Percentiles rank a stretch among this genome's conserved stretches.
Conservation (phyloP, 306 rosid species). For the Rubus parviflorus region DNA sequence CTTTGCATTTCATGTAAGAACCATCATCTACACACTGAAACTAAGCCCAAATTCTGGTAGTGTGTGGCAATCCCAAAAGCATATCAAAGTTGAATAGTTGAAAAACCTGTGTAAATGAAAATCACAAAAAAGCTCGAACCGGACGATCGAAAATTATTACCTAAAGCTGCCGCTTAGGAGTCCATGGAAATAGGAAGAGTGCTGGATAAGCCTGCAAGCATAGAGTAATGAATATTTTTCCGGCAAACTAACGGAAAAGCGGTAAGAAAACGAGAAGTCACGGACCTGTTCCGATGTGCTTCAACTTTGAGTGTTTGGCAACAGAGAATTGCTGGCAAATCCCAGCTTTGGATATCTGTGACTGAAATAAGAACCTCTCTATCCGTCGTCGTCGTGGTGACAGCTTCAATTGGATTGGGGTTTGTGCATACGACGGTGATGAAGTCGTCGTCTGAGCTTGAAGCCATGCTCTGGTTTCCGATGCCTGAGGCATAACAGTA, state of each 20-base stretch:
- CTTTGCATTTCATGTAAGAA: neutral
- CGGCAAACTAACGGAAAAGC: slow-evolving; percentile 13
- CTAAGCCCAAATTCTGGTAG: neutral
- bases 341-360: slow-evolving; percentile 44
- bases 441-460: slow-evolving; percentile 41
- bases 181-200: slow-evolving; percentile 63
- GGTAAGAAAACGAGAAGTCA: neutral
- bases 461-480: slow-evolving; percentile 37
- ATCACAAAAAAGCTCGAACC: neutral
- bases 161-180: slow-evolving; percentile 72
- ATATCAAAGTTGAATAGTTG: too few relatives aligned
- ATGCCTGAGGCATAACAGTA: neutral
- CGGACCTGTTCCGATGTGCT: slow-evolving; percentile 51
- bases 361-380: slow-evolving; percentile 42
- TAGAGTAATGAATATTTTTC: slow-evolving; percentile 4
- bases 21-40: neutral
- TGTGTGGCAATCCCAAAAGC: neutral
- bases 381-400: slow-evolving; percentile 9
- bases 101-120: neutral
- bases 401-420: slow-evolving; percentile 26
- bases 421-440: slow-evolving; percentile 44
- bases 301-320: slow-evolving; percentile 42
- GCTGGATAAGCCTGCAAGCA: slow-evolving; percentile 54
- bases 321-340: slow-evolving; percentile 41
- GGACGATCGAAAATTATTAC: slow-evolving; percentile 21